Base-by-base conservation (phyloP, 805 yeast genomes). In the Candida incommunis region DNA sequence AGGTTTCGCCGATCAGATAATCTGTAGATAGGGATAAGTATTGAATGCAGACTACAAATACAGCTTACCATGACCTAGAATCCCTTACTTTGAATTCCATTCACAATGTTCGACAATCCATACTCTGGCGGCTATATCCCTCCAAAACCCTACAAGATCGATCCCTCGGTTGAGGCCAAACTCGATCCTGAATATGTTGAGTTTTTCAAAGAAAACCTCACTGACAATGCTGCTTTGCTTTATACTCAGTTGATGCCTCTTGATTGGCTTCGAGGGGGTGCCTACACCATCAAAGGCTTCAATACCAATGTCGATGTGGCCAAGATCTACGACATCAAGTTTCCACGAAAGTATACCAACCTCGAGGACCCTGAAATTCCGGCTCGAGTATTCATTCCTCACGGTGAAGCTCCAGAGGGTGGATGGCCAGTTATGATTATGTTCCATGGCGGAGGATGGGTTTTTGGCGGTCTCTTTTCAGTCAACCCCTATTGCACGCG, bases 361-460 rank as follows among this genome's bases (percentile, higher is more conserved):
- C 13, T 25, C 11, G 27, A 9, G 7, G 27, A 25, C 27, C 27
- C 27, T 25, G 51, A 3, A 57, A 53, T 48, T 46, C 53, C 48
- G 11, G 58, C 45, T 46, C 56, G 72, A 46, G 67, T 68, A 2
- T 68, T 66, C 46, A 58, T 60, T 24, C 71, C 72, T 18, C 49
- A 55, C 18, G 67, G 63, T 3, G 60, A 55, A 15, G 51, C 55
- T 7, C 71, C 70, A 2, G 52, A 35, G 13, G 54, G 46, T 4
- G 70, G 70, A 7, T 66, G 63, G 62, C 71, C 71, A 9, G 51
- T 63, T 16, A 54, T 60, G 27, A 46, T 68, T 22, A 66, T 64
- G 63, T 65, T 51, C 55, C 74, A 69, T 46, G 74, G 72, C 22
- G 72, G 74, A 23, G 72, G 72, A 2, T 68, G 69, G 66, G 68